Conservation (phyloP, 2,329 filamentous ascomycete genomes). For the Penicillium hesseltinei region DNA sequence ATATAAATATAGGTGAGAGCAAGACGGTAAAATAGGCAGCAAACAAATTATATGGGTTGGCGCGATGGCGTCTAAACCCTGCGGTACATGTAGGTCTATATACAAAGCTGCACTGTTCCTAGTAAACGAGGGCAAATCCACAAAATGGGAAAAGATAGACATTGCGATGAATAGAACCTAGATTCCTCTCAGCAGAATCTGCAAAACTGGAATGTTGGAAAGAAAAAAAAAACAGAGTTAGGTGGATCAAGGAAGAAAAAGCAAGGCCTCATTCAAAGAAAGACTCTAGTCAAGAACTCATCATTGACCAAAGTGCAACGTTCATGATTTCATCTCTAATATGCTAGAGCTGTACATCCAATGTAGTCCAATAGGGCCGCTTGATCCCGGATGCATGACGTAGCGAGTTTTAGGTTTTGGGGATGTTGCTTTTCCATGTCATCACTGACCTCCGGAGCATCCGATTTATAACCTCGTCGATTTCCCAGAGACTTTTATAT, state of each 20-base stretch:
- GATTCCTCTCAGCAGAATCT: background rate
- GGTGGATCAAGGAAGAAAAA: background rate
- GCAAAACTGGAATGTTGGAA: background rate
- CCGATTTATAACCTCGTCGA: slow-evolving; percentile 28
- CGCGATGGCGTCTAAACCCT: too few relatives aligned
- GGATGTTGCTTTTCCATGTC: slow-evolving; percentile 25
- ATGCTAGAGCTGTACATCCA: background rate
- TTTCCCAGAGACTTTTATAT: slow-evolving; percentile 2
- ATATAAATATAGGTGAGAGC: too few relatives aligned
- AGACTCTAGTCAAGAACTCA: slow-evolving; percentile 8
- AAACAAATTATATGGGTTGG: too few relatives aligned
- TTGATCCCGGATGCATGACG: slow-evolving; percentile 32
- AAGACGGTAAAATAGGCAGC: too few relatives aligned
- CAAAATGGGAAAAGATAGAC: slow-evolving; percentile 1
- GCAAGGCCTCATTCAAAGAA: background rate
- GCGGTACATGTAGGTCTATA: too few relatives aligned
- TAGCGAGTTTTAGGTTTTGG: slow-evolving; percentile 23
- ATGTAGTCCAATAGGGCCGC: slow-evolving; percentile 9
- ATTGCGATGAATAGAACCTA: background rate
- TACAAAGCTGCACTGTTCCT: too few relatives aligned
- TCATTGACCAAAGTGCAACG: slow-evolving; percentile 14
- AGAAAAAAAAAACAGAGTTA: background rate
- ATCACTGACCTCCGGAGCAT: slow-evolving; percentile 31
- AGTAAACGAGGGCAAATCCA: background rate
- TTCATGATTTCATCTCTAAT: slow-evolving; percentile 10